phyloP scores from a whole-genome alignment of 2,329 filamentous ascomycete species.

The Ceratocystis variospora region DNA sequence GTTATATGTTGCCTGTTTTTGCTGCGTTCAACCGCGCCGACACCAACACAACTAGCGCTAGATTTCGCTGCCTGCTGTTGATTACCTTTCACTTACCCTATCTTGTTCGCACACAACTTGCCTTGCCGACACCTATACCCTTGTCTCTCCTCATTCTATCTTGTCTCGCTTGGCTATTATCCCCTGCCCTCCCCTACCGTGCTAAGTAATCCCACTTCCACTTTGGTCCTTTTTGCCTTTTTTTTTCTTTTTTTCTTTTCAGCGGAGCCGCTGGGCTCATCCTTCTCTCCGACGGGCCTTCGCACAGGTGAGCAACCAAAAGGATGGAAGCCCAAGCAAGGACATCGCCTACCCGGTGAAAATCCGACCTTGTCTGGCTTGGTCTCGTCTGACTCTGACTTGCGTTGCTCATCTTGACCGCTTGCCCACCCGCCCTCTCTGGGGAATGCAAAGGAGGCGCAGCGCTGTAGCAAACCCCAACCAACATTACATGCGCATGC shows the following conservation, averaged over 20 bases:
- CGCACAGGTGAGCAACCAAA: neutral
- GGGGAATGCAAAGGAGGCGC: slow-evolving; percentile 1
- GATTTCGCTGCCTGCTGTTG: neutral
- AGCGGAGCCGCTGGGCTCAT: slow-evolving; percentile 11
- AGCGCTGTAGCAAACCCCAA: neutral
- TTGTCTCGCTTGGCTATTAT: slow-evolving; percentile 6
- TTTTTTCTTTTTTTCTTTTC: neutral
- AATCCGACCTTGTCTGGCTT: neutral
- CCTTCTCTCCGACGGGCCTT: slow-evolving; percentile 6
- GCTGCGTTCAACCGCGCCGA: neutral
- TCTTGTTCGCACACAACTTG: no score
- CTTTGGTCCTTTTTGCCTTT: slow-evolving; percentile 2
- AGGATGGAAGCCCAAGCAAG: neutral
- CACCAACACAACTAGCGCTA: neutral
- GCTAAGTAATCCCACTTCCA: neutral
- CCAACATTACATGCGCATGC: neutral
- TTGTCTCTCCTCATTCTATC: slow-evolving; percentile 7
- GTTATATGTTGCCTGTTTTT: slow-evolving; percentile 9
- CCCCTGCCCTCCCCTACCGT: slow-evolving; percentile 1
- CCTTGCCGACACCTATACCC: neutral
- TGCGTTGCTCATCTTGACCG: neutral
- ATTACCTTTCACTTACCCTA: no score
- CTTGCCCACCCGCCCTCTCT: neutral
- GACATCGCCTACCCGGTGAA: neutral
- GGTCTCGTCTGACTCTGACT: neutral